A percentile compares a stretch with the other conserved stretches of the same genome.
These are phyloP conservation scores for Oenanthe javanica DNA, from an alignment of 140 eudicot genomes.

Conservation along the genomic window DNA sequence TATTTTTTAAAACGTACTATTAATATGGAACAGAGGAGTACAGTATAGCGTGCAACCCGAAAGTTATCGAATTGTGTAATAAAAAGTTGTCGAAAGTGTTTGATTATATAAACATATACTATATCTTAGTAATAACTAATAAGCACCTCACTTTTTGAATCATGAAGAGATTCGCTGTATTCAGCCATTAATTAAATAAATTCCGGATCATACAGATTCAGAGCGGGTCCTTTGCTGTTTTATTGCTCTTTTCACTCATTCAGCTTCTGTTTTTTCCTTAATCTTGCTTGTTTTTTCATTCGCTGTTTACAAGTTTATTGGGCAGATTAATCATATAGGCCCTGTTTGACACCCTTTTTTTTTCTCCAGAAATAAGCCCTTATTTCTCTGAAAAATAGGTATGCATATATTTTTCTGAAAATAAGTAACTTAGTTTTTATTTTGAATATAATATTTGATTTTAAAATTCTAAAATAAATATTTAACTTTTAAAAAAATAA, in stretches of 20 bases:
- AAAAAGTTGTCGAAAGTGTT: neutral
- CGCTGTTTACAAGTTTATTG: neutral
- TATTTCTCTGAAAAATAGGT: no score
- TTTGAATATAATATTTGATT: no score
- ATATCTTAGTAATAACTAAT: neutral
- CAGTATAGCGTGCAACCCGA: neutral
- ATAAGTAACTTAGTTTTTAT: no score
- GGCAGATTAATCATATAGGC: neutral
- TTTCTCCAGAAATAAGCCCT: no score
- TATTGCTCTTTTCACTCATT: neutral
- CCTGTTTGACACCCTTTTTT: no score
- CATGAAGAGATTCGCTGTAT: neutral
- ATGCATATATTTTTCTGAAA: no score
- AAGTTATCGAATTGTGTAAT: neutral
- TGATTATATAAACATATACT: neutral
- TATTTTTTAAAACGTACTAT: no score
- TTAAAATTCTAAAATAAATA: no score
- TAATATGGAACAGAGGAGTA: no score
- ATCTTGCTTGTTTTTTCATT: neutral
- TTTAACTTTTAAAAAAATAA: no score
- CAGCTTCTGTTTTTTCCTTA: neutral
- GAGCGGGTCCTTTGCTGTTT: neutral
- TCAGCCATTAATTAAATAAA: neutral
- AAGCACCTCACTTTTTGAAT: neutral
- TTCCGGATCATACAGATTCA: neutral